Base-by-base conservation (phyloP, 2,329 filamentous ascomycete genomes). In the Trichoderma cornu-damae region DNA sequence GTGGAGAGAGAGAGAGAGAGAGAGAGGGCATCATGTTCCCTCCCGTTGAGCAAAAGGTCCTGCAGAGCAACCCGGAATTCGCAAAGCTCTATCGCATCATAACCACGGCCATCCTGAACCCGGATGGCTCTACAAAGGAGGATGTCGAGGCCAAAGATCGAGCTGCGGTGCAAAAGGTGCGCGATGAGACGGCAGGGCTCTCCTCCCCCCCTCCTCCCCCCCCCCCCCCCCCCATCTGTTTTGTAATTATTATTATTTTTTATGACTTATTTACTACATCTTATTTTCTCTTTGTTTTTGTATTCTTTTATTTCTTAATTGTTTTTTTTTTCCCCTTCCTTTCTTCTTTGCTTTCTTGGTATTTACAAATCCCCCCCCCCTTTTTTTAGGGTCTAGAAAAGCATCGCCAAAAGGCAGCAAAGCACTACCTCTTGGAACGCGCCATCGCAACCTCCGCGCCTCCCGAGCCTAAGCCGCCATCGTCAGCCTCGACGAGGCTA, bases 1-100 rank as follows among this genome's bases (percentile, higher is more conserved):
- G 34, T 24, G n/a, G 22, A 20, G 48, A 34, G 24, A n/a, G n/a
- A 40, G 43, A 28, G 26, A 30, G 9, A 48, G 22, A 38, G 34
- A 60, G 22, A n/a, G n/a, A n/a, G n/a, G n/a, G n/a, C n/a, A n/a
- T n/a, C 55, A 85, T 85, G 81, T 69, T 86, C 2, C 83, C 83
- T 0, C 82, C 81, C 0, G 69, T 86, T 7, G 82, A 86, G 18
- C 73, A 79, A 7, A 63, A 75, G 0, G 71, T 86, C 16, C 67
- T 87, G 1, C 68, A 76, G 52, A 75, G 73, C 58, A 86, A 86
- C 61, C 83, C 83, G 0, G 76, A 80, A 20, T 87, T 86, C 63
- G 79, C 80, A n/a, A 72, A 74, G 32, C 74, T 87, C 4, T 82
- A 86, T 68, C 73, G 70, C 14, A 79, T 75, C 11, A 72, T 87